Evolutionary conservation across 257 asterid genomes (phyloP).

Genomic region (Cinchona pubescens): DNA sequence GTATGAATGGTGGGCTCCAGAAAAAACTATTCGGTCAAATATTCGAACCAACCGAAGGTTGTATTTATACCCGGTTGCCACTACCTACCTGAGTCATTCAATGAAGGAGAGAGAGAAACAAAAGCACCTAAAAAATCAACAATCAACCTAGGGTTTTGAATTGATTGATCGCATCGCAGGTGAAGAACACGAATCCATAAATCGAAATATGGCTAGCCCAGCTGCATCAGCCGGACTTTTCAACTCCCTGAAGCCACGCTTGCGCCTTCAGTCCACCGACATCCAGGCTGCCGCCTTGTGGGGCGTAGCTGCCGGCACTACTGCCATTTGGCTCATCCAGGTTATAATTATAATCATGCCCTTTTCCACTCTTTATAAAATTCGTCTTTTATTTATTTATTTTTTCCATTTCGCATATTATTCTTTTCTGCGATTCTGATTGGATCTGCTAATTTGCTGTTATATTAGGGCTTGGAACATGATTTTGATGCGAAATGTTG

Average conservation of each 20-base stretch:
- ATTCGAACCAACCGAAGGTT: too few species aligned
- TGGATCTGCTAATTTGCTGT: constrained; percentile 5
- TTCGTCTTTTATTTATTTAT: not conserved
- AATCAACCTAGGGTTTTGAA: constrained; percentile 2
- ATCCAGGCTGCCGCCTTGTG: constrained; percentile 66
- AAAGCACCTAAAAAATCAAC: not conserved
- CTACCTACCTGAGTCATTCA: too few species aligned
- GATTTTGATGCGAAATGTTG: not conserved
- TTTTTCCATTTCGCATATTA: not conserved
- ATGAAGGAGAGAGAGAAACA: not conserved
- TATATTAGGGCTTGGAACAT: not conserved
- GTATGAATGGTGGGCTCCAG: too few species aligned
- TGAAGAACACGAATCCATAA: not conserved
- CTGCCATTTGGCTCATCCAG: constrained; percentile 55
- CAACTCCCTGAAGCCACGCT: constrained; percentile 45
- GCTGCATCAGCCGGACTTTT: constrained; percentile 44
- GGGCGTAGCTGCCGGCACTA: constrained; percentile 73
- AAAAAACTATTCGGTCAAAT: too few species aligned
- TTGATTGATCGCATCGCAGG: constrained; percentile 4
- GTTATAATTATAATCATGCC: constrained; percentile 30
- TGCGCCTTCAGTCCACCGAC: constrained; percentile 45
- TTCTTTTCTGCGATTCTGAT: not conserved
- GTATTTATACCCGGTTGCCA: too few species aligned
- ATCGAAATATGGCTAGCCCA: constrained; percentile 41
- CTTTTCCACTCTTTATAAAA: not conserved